These are phyloP conservation scores for Inga leiocalycina DNA, from an alignment of 306 rosid genomes.

Conservation along the genomic window DNA sequence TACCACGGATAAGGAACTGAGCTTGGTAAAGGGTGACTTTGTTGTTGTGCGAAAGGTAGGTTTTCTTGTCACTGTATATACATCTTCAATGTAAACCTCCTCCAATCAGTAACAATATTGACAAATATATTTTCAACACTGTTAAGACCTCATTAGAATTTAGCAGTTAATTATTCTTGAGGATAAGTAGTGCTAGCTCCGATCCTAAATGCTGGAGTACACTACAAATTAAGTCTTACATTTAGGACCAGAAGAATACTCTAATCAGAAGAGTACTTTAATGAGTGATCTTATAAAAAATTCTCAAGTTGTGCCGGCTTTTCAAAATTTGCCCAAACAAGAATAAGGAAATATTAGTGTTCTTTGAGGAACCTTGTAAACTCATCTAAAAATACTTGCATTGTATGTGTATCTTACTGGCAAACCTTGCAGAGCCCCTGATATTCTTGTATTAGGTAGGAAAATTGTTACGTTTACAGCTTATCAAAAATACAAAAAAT, in stretches of 20 bases:
- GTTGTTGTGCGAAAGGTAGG: too few species aligned
- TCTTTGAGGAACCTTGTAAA: not conserved
- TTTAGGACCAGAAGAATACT: too few species aligned
- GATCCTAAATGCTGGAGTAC: too few species aligned
- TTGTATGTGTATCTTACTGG: not conserved
- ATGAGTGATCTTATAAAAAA: not conserved
- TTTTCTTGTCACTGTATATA: slow-evolving; percentile 25
- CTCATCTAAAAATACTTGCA: not conserved
- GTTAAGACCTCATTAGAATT: not conserved
- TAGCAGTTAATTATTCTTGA: too few species aligned
- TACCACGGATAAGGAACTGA: slow-evolving; percentile 82
- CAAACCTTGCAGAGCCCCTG: too few species aligned
- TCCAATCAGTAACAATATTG: not conserved
- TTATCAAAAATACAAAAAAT: too few species aligned
- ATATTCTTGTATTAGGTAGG: too few species aligned
- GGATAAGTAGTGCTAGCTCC: not conserved
- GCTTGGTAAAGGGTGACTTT: slow-evolving; percentile 85
- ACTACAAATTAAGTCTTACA: too few species aligned
- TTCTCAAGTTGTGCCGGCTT: not conserved
- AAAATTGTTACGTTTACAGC: too few species aligned
- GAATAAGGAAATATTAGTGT: not conserved
- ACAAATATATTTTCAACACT: not conserved
- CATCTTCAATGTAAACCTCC: slow-evolving; percentile 10
- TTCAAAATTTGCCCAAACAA: not conserved
- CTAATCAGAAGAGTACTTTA: not conserved